These are phyloP conservation scores for Morella rubra DNA, from an alignment of 306 rosid genomes.

Conservation along the genomic window DNA sequence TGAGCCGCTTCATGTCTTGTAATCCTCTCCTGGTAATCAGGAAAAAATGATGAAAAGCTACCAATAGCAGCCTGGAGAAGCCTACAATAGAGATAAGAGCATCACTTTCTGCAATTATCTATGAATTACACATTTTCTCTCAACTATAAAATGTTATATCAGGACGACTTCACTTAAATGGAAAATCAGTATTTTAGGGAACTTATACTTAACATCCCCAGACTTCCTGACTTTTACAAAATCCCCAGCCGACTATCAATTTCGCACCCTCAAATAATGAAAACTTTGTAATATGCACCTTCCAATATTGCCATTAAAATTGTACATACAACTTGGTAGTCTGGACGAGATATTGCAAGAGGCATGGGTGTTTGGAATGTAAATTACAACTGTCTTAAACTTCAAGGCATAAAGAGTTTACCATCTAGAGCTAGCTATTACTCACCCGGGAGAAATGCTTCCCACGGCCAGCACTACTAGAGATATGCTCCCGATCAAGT, in stretches of 20 bases:
- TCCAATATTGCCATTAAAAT: no score
- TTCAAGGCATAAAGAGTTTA: no score
- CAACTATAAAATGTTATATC: not conserved
- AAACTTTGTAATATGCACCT: no score
- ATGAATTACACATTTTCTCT: not conserved
- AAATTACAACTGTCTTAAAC: no score
- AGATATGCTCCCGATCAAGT: constrained; percentile 90
- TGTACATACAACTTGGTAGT: no score
- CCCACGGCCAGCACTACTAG: constrained; percentile 86
- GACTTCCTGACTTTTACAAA: no score
- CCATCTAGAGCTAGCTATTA: constrained; percentile 7
- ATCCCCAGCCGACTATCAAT: no score
- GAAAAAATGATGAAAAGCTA: constrained; percentile 83
- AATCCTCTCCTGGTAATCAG: constrained; percentile 91
- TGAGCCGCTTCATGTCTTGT: constrained; percentile 96
- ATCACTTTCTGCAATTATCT: constrained; percentile 28
- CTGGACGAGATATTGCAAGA: no score
- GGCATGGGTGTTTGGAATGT: no score
- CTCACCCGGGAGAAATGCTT: constrained; percentile 92
- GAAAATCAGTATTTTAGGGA: not conserved
- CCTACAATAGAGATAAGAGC: constrained; percentile 44
- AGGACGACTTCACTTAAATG: not conserved
- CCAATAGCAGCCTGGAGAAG: constrained; percentile 94
- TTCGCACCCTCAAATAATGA: no score
- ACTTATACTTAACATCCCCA: no score